Evolutionary conservation across 176 grass and related monocot genomes (phyloP), one percentile per base, ranked within the genome.

Genomic region (Triticum dicoccoides): DNA sequence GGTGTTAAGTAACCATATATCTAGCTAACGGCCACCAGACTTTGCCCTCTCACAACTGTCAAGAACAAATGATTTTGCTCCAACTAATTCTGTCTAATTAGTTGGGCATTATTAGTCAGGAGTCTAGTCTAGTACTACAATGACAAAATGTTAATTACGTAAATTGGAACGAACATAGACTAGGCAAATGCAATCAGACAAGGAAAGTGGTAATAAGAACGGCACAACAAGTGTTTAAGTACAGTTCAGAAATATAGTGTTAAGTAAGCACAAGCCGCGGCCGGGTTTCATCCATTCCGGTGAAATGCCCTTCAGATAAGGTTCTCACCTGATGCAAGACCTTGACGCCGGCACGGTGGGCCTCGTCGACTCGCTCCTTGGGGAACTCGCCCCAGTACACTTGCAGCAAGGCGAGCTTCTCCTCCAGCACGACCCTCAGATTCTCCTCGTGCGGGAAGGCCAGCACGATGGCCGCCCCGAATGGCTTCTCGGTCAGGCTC

Each of bases 351-450:
- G 96, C 93, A 63, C 79, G 86, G 83, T 98, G 96, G 71, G 86
- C 93, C 88, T 96, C 52, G 23, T 92, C 90, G 44, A 98, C 93
- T 29, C 83, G 84, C 8, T 94, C 79, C 61, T 69, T 88, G 24
- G 93, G 92, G 77, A 92, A 98, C 37, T 96, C 92, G 66, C 96
- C 93, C 96, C 96, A 96, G 63, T 92, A 98, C 82, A 98, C 93
- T 62, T 98, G 93, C 82, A 98, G 69, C 33, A 94, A 29, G 21
- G 96, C 89, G 68, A 96, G 84, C 76, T 90, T 94, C 82, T 98
- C 96, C 73, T 98, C 92, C 34, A 98, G 88, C 65, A 96, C 86
- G 38, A 92, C 93, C 88, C 79, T 92, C 51, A 95, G 44, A 85
- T 96, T 98, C 80, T 98, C 90, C 66, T 92, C 85, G 39, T 96